A percentile compares a stretch with the other conserved stretches of the same genome.
These are phyloP conservation scores for Exserohilum turcica DNA, from an alignment of 2,329 filamentous ascomycete species.

Conservation along the genomic window DNA sequence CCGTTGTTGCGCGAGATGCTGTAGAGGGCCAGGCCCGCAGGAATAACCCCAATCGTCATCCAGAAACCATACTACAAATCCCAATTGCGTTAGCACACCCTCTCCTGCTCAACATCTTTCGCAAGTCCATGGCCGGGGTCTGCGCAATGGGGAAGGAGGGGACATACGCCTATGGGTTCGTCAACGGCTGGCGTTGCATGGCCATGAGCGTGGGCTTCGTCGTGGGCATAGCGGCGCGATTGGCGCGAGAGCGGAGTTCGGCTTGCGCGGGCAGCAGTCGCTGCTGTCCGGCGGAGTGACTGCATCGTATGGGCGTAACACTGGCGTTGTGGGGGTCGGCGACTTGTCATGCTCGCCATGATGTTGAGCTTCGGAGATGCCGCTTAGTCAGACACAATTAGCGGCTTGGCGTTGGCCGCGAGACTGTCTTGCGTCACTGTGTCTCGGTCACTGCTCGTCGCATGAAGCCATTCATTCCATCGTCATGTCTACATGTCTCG, in stretches of 20 bases:
- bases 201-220: conserved; percentile 41
- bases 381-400: conserved; percentile 17
- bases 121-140: not conserved
- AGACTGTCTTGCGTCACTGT: not conserved
- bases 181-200: conserved; percentile 48
- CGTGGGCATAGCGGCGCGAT: conserved; percentile 50
- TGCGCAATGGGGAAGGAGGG: conserved; percentile 16
- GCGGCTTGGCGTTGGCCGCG: conserved; percentile 17
- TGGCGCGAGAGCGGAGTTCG: conserved; percentile 45
- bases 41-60: conserved; percentile 53
- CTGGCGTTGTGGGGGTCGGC: conserved; percentile 23
- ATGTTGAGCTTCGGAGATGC: conserved; percentile 34
- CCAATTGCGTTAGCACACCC: conserved; percentile 30
- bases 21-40: conserved; percentile 53
- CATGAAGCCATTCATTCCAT: no score
- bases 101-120: not conserved
- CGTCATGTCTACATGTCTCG: no score
- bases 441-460: no score
- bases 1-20: conserved; percentile 49
- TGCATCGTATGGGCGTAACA: conserved; percentile 49
- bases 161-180: conserved; percentile 59
- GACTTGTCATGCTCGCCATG: conserved; percentile 26
- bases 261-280: conserved; percentile 49
- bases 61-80: conserved; percentile 53
- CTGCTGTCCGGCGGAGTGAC: conserved; percentile 52